phyloP scores from a whole-genome alignment of 164 flowering plant genomes.

The Buxus sempervirens region DNA sequence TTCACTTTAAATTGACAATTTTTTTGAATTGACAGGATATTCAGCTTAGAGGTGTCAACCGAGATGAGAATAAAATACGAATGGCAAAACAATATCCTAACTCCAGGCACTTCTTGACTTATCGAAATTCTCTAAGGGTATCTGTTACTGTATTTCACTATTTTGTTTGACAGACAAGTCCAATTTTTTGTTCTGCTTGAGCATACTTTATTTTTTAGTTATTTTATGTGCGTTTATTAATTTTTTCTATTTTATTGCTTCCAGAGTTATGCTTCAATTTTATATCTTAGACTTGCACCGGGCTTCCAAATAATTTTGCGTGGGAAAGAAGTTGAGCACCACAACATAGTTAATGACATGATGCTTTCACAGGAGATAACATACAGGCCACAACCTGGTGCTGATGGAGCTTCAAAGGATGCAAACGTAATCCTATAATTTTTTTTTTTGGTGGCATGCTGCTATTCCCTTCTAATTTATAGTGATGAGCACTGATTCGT shows the following conservation, averaged over 20 bases:
- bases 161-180: no score
- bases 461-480: neutral
- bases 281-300: constrained; percentile 64
- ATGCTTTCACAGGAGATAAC: constrained; percentile 52
- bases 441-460: neutral
- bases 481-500: neutral
- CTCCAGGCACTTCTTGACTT: constrained; percentile 88
- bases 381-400: constrained; percentile 50
- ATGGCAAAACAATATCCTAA: constrained; percentile 76
- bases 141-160: neutral
- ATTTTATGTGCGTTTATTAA: neutral
- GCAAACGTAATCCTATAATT: constrained; percentile 36
- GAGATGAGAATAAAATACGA: constrained; percentile 81
- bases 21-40: constrained; percentile 61
- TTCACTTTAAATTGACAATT: neutral
- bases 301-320: constrained; percentile 64
- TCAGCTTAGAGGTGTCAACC: constrained; percentile 90
- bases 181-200: neutral
- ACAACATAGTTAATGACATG: constrained; percentile 78
- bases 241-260: neutral
- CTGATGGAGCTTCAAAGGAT: constrained; percentile 43
- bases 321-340: constrained; percentile 72
- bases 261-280: constrained; percentile 76
- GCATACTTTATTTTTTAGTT: neutral
- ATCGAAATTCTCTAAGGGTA: constrained; percentile 91